Evolutionary conservation across 2,329 filamentous ascomycete genomes (phyloP).

Genomic region (Periglandula ipomoeae): DNA sequence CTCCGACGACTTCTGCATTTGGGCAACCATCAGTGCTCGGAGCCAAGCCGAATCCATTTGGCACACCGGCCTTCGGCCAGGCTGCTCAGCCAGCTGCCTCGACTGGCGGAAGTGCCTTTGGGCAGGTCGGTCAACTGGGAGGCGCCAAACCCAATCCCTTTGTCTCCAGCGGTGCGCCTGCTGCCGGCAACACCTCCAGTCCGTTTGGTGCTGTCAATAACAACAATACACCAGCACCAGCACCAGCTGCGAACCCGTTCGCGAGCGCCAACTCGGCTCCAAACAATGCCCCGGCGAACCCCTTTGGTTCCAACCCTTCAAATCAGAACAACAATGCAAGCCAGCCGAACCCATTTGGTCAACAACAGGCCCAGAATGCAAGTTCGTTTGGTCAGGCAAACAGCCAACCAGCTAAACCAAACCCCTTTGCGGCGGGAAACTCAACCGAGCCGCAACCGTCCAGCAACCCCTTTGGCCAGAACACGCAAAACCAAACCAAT

Average conservation of each 20-base stretch:
- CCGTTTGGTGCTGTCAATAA: slow-evolving; percentile 17
- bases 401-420: slow-evolving; percentile 9
- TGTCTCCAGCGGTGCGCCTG: slow-evolving; percentile 12
- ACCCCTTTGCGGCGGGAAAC: slow-evolving; percentile 18
- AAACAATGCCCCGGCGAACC: slow-evolving; percentile 13
- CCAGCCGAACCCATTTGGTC: slow-evolving; percentile 14
- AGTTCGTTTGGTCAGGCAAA: slow-evolving; percentile 16
- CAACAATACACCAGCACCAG: slow-evolving; percentile 12
- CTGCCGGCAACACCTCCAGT: slow-evolving; percentile 9
- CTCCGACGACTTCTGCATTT: slow-evolving; percentile 25
- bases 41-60: slow-evolving; percentile 26
- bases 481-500: neutral
- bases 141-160: slow-evolving; percentile 31
- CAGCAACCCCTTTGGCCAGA: slow-evolving; percentile 16
- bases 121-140: slow-evolving; percentile 27
- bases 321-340: neutral
- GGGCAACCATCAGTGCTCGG: slow-evolving; percentile 31
- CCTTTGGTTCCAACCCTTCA: slow-evolving; percentile 16
- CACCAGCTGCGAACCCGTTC: slow-evolving; percentile 18
- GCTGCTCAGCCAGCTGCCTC: slow-evolving; percentile 18
- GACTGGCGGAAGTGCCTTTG: slow-evolving; percentile 15
- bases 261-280: slow-evolving; percentile 7
- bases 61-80: slow-evolving; percentile 24
- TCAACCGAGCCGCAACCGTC: slow-evolving; percentile 11
- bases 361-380: neutral